A percentile compares a stretch with the other conserved stretches of the same genome.
Conservation (phyloP, 345 rosid genomes). For the Pistacia integerrima region DNA sequence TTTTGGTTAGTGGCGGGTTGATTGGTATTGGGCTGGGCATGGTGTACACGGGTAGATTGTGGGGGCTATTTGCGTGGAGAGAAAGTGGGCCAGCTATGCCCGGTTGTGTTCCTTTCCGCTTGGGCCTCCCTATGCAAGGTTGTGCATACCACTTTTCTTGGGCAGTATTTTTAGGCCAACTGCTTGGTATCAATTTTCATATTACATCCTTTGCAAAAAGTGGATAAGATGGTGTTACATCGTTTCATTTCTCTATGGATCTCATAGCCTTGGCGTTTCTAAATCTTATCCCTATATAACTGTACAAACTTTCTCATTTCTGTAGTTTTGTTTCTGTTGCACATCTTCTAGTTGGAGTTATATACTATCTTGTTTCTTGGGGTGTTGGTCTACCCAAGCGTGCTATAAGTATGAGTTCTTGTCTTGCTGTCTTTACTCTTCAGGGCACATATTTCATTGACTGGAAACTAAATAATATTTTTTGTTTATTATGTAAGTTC, state of each 20-base stretch:
- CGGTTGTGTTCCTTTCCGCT: too few species aligned
- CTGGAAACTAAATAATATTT: too few species aligned
- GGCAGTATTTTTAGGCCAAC: too few species aligned
- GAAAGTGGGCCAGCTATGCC: too few species aligned
- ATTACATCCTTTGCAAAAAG: too few species aligned
- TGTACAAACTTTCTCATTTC: background rate
- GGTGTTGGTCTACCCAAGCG: conserved; percentile 47
- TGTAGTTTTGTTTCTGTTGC: conserved; percentile 52
- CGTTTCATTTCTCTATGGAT: background rate
- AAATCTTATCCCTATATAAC: background rate
- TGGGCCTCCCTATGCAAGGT: too few species aligned
- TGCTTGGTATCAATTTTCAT: background rate
- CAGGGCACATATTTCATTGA: background rate
- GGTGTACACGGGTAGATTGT: too few species aligned
- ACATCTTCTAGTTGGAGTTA: conserved; percentile 53
- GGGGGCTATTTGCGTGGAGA: too few species aligned
- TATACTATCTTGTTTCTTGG: conserved; percentile 47
- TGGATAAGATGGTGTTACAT: background rate
- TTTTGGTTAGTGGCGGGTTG: too few species aligned
- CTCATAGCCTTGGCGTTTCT: background rate
- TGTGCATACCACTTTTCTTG: too few species aligned
- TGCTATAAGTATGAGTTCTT: conserved; percentile 37
- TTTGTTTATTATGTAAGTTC: too few species aligned
- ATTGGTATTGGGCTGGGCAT: too few species aligned
- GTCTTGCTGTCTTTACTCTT: conserved; percentile 11